phyloP scores from a whole-genome alignment of 1,139 yeast genomes.

The Kurtzmaniella quercitrusa region DNA sequence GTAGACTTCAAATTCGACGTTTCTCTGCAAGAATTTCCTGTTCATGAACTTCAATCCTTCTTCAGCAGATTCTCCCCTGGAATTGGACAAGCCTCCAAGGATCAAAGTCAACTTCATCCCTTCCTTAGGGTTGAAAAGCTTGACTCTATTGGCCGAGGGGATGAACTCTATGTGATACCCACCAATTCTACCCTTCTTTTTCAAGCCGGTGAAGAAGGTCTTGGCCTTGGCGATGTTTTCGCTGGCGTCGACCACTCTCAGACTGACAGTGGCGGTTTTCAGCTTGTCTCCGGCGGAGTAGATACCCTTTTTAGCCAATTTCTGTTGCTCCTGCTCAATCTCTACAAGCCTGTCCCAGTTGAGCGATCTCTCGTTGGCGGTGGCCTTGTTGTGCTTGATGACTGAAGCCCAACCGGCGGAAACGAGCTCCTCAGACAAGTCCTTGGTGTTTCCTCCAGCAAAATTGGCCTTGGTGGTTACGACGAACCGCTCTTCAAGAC shows the following conservation, averaged over 20 bases:
- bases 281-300: conserved; percentile 43
- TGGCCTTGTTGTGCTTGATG: conserved; percentile 71
- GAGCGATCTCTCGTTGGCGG: conserved; percentile 61
- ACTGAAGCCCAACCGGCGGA: conserved; percentile 73
- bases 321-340: conserved; percentile 59
- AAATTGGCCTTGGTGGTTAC: conserved; percentile 47
- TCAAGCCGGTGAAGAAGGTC: conserved; percentile 67
- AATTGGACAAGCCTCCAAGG: conserved; percentile 67
- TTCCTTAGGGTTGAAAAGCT: conserved; percentile 67
- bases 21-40: conserved; percentile 63
- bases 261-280: conserved; percentile 51
- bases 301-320: conserved; percentile 55
- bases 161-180: conserved; percentile 65
- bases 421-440: conserved; percentile 61
- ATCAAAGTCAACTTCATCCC: conserved; percentile 67
- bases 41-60: conserved; percentile 55
- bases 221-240: conserved; percentile 70
- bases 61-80: conserved; percentile 42
- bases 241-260: conserved; percentile 74
- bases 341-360: conserved; percentile 78
- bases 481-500: conserved; percentile 61
- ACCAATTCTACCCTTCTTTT: conserved; percentile 62
- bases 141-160: conserved; percentile 61
- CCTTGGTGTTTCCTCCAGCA: conserved; percentile 37
- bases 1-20: conserved; percentile 64